Evolutionary conservation across 2,329 filamentous ascomycete species (phyloP), one percentile per base, ranked within the genome.

Genomic region (Colletotrichum eremochloae): DNA sequence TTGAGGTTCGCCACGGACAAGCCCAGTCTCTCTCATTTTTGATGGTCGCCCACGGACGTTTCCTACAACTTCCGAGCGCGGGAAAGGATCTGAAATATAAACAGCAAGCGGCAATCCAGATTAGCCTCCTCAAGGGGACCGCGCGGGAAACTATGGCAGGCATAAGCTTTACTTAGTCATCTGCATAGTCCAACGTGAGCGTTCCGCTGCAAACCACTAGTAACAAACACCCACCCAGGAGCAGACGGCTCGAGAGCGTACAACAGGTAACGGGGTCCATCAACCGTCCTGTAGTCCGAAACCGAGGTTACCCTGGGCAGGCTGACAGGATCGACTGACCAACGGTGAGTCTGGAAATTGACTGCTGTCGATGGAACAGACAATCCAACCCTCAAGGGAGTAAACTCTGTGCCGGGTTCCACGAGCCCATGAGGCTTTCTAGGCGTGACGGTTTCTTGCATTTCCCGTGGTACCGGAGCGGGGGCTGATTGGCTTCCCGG

Each of bases 81-180:
- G 66, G 58, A 57, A 67, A 48, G 31, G 52, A 64, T 24, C 58
- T 52, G 38, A 61, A 38, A 69, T 72, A 65, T 72, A 72, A 46
- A 14, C 60, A 36, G 20, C 4, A n/a, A 55, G n/a, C 6, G 36
- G 29, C 40, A 48, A 48, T 61, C 55, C 53, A 29, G 48, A 61
- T 55, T 46, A 14, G 15, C 18, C 18, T 14, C 12, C 20, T 53
- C 40, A 50, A 46, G 65, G 40, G 24, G 44, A 33, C 58, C 55
- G 40, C 55, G 55, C 63, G 48, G 63, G 46, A 55, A 33, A 36
- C 67, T 24, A 52, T 40, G 42, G 40, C 15, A 33, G n/a, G 44
- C 12, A 2, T 52, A 62, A 71, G 52, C 52, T 67, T 42, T 68
- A 24, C 24, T 31, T 48, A 24, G 18, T 46, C 60, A 57, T 64